Evolutionary conservation across 805 yeast species (phyloP), one percentile per base, ranked within the genome.

Genomic region (Brettanomyces custersianus): DNA sequence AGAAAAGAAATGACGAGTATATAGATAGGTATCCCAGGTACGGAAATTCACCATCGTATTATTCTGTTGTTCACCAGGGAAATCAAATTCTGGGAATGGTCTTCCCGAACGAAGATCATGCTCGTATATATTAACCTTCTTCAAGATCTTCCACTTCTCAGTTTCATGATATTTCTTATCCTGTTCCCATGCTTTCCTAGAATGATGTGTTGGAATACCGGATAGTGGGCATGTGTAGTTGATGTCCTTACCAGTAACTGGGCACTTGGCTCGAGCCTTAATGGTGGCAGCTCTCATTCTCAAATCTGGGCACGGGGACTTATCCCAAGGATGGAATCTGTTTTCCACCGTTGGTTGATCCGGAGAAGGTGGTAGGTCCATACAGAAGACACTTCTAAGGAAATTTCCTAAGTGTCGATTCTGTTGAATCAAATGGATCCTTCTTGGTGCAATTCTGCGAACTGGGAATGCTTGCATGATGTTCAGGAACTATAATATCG

Each of bases 181-280:
- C 37, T 64, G 60, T 50, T 78, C 79, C 95, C 96, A 92, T 1
- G 95, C 96, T 45, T 81, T 86, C 52, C 70, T 69, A 16, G 85
- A 77, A 54, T 85, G 94, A 57, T 92, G 98, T 4, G 98, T 92
- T 18, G 99, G 98, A 34, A 92, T 87, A 3, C 98, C 98, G 4
- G 95, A 83, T 38, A 72, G 63, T 2, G 98, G 98, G 62, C 97
- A 92, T 2, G 88, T 84, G 57, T 69, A 92, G 45, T 80, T 70
- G 40, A 92, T 84, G 31, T 81, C 80, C 44, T 77, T 72, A 15
- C 76, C 68, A 0, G 96, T 88, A 10, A 88, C 92, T 0, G 96
- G 97, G 57, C 97, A 90, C 51, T 74, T 72, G 9, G 95, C 96
- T 42, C 78, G 69, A 4, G 94, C 80, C 54, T 88, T 73, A 43